Base-by-base conservation (phyloP, 768 basidiomycete species). In the Boletus edulis region DNA sequence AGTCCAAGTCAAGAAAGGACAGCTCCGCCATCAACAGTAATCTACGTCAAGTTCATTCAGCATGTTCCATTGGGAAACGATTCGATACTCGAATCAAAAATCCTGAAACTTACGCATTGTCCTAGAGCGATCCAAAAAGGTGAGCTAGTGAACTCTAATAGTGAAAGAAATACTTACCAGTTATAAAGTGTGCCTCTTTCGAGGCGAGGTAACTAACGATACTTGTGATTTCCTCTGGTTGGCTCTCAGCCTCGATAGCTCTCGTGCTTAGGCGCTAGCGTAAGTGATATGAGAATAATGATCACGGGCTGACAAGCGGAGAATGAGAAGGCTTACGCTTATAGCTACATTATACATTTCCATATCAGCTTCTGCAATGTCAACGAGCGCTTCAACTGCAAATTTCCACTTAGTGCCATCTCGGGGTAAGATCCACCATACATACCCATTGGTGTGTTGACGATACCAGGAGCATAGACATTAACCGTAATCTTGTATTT, bases 401-500 rank as follows among this genome's bases (percentile, higher is more conserved):
- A 35, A 35, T 13, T 14, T 35, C 14, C 34, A 34, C 18, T 40
- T 12, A 20, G 40, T 20, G 0, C 18, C 18, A 10, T 27, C 12
- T 18, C 9, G 8, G 18, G 40, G 24, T 27, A 22, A 9, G 14
- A 14, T 24, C 3, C 9, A 14, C 63, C 66, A 52, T 12, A 57
- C 67, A 10, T 39, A 77, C 75, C 32, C 62, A 75, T 49, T 13
- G 54, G 48, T 0, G 72, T 77, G 1, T 61, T 27, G 29, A 73
- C 70, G 13, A 55, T 8, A 2, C 75, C 75, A 0, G 76, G 77
- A 4, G 74, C 72, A 43, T 78, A 77, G 1, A 72, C 58, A 37
- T 77, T 76, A 3, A 75, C 76, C 0, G 73, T 76, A 31, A 77
- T 76, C 4, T 59, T 56, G 55, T 73, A 59, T 20, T 59, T 46